A percentile compares a stretch with the other conserved stretches of the same genome.
phyloP scores from a whole-genome alignment of 2,329 filamentous ascomycete genomes.

The Epichloe brachyelytri region DNA sequence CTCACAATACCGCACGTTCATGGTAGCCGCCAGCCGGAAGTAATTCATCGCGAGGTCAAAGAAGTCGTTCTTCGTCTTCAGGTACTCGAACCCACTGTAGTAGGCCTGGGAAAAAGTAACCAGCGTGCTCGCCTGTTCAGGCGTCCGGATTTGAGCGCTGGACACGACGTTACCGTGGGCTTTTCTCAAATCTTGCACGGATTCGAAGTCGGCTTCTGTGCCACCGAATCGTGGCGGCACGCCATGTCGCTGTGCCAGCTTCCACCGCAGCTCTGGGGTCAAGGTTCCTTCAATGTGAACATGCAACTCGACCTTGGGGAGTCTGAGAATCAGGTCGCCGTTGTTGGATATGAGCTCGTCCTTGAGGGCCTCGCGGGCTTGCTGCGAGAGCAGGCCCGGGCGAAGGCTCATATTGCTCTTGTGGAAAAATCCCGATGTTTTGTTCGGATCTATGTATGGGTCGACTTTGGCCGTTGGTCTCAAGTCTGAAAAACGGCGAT shows the following conservation, averaged over 20 bases:
- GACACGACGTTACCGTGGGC: slow-evolving; percentile 48
- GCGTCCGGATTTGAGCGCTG: slow-evolving; percentile 33
- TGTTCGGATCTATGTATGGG: too few relatives aligned
- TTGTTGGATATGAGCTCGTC: neutral
- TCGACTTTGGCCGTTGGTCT: too few relatives aligned
- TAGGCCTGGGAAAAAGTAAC: slow-evolving; percentile 58
- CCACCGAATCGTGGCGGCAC: slow-evolving; percentile 43
- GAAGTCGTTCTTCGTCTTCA: slow-evolving; percentile 54
- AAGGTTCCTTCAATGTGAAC: slow-evolving; percentile 66
- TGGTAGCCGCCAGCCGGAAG: slow-evolving; percentile 46
- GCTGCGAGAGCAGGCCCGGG: neutral
- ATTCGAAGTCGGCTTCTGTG: neutral
- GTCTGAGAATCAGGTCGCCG: neutral
- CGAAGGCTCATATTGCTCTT: neutral
- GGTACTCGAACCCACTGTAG: slow-evolving; percentile 61
- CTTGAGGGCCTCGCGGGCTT: neutral
- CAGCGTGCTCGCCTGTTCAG: slow-evolving; percentile 22
- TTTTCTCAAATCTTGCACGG: slow-evolving; percentile 43
- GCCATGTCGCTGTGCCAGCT: slow-evolving; percentile 50
- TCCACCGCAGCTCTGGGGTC: slow-evolving; percentile 53
- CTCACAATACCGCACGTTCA: slow-evolving; percentile 58
- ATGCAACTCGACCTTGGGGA: slow-evolving; percentile 72
- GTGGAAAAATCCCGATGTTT: neutral
- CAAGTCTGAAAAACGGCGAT: too few relatives aligned
- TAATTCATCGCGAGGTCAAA: slow-evolving; percentile 59